These are phyloP conservation scores for Clarireedia homoeocarpa DNA, from an alignment of 2,329 filamentous ascomycete species.

Conservation along the genomic window DNA sequence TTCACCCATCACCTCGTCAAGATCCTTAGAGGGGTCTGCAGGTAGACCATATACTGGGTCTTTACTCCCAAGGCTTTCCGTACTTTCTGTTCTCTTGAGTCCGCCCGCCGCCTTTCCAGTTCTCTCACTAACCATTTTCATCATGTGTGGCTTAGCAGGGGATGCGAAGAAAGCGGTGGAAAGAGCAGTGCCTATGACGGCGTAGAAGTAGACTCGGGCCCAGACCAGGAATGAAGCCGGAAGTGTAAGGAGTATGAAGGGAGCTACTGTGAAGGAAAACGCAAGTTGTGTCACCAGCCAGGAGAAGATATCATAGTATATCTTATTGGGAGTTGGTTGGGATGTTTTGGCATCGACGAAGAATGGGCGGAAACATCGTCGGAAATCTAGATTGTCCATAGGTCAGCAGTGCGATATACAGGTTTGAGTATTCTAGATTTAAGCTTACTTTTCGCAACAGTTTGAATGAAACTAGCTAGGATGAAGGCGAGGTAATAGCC, in stretches of 20 bases:
- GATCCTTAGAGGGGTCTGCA: slow-evolving; percentile 64
- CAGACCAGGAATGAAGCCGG: slow-evolving; percentile 65
- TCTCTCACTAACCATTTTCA: slow-evolving; percentile 51
- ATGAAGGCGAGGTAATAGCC: slow-evolving; percentile 92
- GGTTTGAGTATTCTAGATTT: background rate
- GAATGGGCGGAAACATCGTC: slow-evolving; percentile 83
- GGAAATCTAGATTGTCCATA: slow-evolving; percentile 55
- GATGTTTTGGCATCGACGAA: slow-evolving; percentile 75
- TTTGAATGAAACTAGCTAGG: slow-evolving; percentile 85
- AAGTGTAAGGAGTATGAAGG: slow-evolving; percentile 78
- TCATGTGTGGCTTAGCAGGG: slow-evolving; percentile 58
- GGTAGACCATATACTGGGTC: slow-evolving; percentile 71
- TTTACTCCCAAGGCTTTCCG: slow-evolving; percentile 46
- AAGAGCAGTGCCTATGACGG: slow-evolving; percentile 55
- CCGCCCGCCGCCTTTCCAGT: slow-evolving; percentile 33
- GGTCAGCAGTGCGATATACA: background rate
- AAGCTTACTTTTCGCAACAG: slow-evolving; percentile 79
- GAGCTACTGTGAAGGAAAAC: slow-evolving; percentile 74
- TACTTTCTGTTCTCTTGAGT: slow-evolving; percentile 44
- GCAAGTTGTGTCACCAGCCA: slow-evolving; percentile 71
- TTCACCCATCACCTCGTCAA: slow-evolving; percentile 51
- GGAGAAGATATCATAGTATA: slow-evolving; percentile 76
- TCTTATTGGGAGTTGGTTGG: slow-evolving; percentile 62
- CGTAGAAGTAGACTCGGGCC: slow-evolving; percentile 85
- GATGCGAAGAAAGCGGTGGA: slow-evolving; percentile 73